Evolutionary conservation across 257 asterid genomes (phyloP).

Genomic region (Petrea volubilis): DNA sequence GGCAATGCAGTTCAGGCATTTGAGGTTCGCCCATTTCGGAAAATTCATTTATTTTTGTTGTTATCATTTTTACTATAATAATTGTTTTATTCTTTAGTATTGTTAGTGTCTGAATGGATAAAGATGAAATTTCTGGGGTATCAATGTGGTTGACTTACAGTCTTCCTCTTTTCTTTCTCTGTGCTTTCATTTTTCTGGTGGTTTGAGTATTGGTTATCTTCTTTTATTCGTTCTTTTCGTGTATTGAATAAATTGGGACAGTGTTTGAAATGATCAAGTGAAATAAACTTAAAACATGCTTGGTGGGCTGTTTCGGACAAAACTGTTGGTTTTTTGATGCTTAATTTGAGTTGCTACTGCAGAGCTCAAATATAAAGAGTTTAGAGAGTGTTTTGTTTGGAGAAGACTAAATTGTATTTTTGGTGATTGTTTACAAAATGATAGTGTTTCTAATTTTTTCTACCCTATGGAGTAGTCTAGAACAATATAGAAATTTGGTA

Average conservation of each 20-base stretch:
- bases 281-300: background rate
- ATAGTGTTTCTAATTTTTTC: too few relatives aligned
- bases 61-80: background rate
- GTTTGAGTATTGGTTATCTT: background rate
- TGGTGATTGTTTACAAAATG: too few relatives aligned
- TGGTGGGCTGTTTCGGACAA: background rate
- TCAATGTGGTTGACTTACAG: background rate
- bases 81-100: background rate
- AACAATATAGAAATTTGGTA: too few relatives aligned
- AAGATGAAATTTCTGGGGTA: background rate
- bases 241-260: conserved; percentile 1
- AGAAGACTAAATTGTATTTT: too few relatives aligned
- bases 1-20: conserved; percentile 72
- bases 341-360: too few relatives aligned
- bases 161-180: background rate
- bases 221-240: background rate
- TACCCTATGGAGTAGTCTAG: too few relatives aligned
- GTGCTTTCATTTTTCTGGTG: background rate
- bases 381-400: too few relatives aligned
- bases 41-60: background rate
- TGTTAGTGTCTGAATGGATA: background rate
- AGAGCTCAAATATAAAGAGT: too few relatives aligned
- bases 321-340: background rate
- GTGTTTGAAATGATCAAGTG: conserved; percentile 3
- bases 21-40: conserved; percentile 50